phyloP scores from a whole-genome alignment of 768 basidiomycete genomes.

The Sarcodon aspratus region DNA sequence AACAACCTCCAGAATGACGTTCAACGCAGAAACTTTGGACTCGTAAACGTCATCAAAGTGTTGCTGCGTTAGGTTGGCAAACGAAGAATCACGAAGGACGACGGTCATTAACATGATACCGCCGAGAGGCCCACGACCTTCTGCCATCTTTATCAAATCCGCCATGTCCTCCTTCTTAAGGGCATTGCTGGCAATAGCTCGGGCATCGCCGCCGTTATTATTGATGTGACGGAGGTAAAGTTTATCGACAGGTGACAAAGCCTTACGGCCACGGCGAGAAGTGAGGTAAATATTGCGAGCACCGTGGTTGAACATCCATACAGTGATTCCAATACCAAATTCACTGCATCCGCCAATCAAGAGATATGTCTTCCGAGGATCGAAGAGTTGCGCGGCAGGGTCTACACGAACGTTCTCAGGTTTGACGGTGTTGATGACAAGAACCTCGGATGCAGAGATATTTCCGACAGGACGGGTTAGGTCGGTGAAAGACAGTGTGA shows the following conservation, averaged over 20 bases:
- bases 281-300: conserved; percentile 22
- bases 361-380: conserved; percentile 16
- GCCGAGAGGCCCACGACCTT: conserved; percentile 16
- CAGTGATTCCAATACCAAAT: conserved; percentile 16
- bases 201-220: conserved; percentile 12
- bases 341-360: conserved; percentile 14
- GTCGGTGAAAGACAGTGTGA: conserved; percentile 7
- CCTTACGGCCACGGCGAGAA: conserved; percentile 11
- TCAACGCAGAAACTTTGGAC: conserved; percentile 12
- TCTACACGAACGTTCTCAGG: conserved; percentile 10
- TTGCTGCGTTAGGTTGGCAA: conserved; percentile 21
- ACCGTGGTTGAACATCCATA: conserved; percentile 22
- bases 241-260: conserved; percentile 13
- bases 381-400: conserved; percentile 16
- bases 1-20: conserved; percentile 7
- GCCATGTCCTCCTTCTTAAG: conserved; percentile 12
- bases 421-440: conserved; percentile 9
- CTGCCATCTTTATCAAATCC: conserved; percentile 12
- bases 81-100: conserved; percentile 21
- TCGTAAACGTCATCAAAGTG: conserved; percentile 15
- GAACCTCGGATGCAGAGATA: conserved; percentile 4
- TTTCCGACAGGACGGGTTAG: not conserved
- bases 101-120: conserved; percentile 23
- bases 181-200: conserved; percentile 18
- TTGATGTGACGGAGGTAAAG: conserved; percentile 18